Evolutionary conservation across 345 rosid genomes (phyloP), one percentile per base, ranked within the genome.

Genomic region (Cardiospermum halicacabum): DNA sequence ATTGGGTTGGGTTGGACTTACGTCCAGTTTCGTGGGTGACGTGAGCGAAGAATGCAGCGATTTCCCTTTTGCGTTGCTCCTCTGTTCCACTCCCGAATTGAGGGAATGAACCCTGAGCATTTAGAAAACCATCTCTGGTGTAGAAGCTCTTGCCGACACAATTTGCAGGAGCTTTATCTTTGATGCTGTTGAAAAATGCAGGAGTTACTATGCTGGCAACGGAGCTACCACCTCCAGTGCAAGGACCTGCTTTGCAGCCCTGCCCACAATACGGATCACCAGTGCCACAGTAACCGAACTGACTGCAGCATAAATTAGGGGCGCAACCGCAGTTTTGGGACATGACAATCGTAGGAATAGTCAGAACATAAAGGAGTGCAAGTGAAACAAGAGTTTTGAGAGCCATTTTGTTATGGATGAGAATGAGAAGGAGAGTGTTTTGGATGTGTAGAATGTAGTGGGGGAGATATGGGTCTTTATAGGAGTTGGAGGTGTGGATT

Each of bases 311-410:
- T 1, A 72, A 11, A 57, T 75, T 62, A 1, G 82, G 50, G 3
- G 80, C 69, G 49, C 90, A 85, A 31, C 81, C 80, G 25, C 90
- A 85, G 73, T 80, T 80, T 69, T 86, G 92, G 6, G 83, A 75
- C 49, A 68, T 13, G 0, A 69, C 66, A 51, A 25, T 31, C 12
- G 1, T 36, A n/a, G 70, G 67, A 26, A 60, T 11, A 4, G 42
- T n/a, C n/a, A n/a, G n/a, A n/a, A n/a, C n/a, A n/a, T n/a, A n/a
- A n/a, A n/a, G n/a, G n/a, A n/a, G n/a, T n/a, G n/a, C n/a, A n/a
- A n/a, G n/a, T n/a, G n/a, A n/a, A n/a, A n/a, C n/a, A n/a, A n/a
- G n/a, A n/a, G n/a, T n/a, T n/a, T n/a, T n/a, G n/a, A n/a, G n/a
- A n/a, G n/a, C n/a, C n/a, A n/a, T n/a, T n/a, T n/a, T n/a, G n/a